Evolutionary conservation across 2,329 filamentous ascomycete genomes (phyloP).

Genomic region (Hortaea werneckii): DNA sequence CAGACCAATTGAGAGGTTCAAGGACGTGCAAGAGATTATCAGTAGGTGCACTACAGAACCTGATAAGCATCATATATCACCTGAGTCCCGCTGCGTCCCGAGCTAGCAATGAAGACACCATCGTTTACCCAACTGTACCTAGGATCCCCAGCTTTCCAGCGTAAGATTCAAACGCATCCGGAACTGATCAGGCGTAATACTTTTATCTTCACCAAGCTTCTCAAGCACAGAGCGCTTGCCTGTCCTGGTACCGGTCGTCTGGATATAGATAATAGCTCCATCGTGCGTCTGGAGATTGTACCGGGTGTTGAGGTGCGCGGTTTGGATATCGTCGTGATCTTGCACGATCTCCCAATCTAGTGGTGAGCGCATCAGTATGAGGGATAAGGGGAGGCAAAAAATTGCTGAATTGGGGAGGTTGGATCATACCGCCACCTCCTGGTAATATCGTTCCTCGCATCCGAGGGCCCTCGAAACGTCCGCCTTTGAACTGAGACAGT

Average conservation of each 20-base stretch:
- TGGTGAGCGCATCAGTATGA: not conserved
- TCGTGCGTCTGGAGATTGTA: conserved; percentile 21
- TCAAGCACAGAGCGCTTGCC: conserved; percentile 14
- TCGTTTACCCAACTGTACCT: conserved; percentile 21
- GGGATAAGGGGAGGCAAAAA: not conserved
- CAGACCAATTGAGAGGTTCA: too few species aligned
- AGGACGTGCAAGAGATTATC: too few species aligned
- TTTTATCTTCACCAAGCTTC: conserved; percentile 15
- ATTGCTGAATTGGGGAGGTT: too few species aligned
- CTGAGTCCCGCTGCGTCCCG: conserved; percentile 11
- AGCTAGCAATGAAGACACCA: conserved; percentile 14
- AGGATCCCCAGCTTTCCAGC: conserved; percentile 19
- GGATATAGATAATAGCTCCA: conserved; percentile 17
- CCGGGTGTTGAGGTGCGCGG: conserved; percentile 19
- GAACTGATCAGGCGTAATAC: conserved; percentile 16
- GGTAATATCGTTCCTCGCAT: conserved; percentile 13
- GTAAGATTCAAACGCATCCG: conserved; percentile 21
- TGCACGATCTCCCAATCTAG: conserved; percentile 16
- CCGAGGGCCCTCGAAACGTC: conserved; percentile 14
- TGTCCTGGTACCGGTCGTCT: conserved; percentile 20
- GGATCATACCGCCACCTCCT: conserved; percentile 12
- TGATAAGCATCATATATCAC: conserved; percentile 20
- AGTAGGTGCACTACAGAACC: conserved; percentile 2
- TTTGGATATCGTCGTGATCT: conserved; percentile 16
- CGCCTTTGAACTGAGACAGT: conserved; percentile 10